Evolutionary conservation across 1,284 basidiomycete genomes (phyloP), one percentile per base, ranked within the genome.

Genomic region (Ustilago nuda): DNA sequence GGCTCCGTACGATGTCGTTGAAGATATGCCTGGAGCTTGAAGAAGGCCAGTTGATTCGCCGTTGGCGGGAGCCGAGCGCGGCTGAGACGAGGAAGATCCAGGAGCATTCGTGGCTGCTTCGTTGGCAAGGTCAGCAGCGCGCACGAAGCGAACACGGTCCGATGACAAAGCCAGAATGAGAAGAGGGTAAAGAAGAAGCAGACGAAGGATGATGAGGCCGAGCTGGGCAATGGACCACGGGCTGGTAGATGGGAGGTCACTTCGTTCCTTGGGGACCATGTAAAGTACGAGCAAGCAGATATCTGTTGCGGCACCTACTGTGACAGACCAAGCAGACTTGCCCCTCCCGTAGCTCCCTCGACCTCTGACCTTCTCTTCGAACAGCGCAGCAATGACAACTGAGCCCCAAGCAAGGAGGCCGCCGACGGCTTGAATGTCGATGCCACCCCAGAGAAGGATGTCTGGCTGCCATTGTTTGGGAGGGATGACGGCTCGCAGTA

Each of bases 401-500:
- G 66, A 54, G 46, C 67, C 69, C 79, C 82, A 84, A 1, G 72
- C 81, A 13, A 84, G 56, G 8, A 81, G 55, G 32, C 81, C 83
- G 17, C 79, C 75, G 8, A 83, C 66, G 4, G 78, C 71, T 43
- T 82, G 81, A 7, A 82, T 56, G 43, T 82, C 77, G 53, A 84
- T 45, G n/a, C 60, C 72, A 11, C 56, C 46, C 81, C 81, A 85
- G 13, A 70, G 64, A 1, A 61, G 36, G 43, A 79, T 56, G 32
- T 78, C 69, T 0, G 83, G 82, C 36, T 78, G 73, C 83, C 83
- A 85, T 35, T 67, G 41, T 27, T 78, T 68, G 0, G 74, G 72
- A 11, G 83, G 82, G 23, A 85, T 43, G n/a, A 83, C 81, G 19
- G 81, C 83, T 13, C 77, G 65, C 35, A 83, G 66, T 35, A 82